Percentiles rank a stretch among this genome's conserved stretches.
Conservation (phyloP, 1,139 yeast genomes). For the Hyphopichia burtonii region DNA sequence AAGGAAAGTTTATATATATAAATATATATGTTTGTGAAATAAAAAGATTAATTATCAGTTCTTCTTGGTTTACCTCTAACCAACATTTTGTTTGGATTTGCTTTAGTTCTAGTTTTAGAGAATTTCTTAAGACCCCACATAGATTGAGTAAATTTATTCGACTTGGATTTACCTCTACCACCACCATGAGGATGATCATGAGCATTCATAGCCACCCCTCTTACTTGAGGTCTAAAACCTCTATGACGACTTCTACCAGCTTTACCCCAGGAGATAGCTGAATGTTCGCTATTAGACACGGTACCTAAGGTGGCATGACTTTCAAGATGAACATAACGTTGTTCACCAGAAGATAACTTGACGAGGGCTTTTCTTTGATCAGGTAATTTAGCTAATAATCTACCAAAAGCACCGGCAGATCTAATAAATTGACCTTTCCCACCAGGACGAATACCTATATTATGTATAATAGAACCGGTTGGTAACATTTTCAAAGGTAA, state of each 20-base stretch:
- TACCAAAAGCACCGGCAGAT: slow-evolving; percentile 93
- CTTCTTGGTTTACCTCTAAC: slow-evolving; percentile 79
- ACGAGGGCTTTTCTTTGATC: slow-evolving; percentile 73
- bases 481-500: slow-evolving; percentile 91
- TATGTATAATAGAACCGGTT: slow-evolving; percentile 86
- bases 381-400: slow-evolving; percentile 77
- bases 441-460: slow-evolving; percentile 68
- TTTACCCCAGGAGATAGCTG: slow-evolving; percentile 87
- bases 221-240: slow-evolving; percentile 91
- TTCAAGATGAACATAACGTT: slow-evolving; percentile 79
- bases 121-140: slow-evolving; percentile 98
- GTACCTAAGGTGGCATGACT: slow-evolving; percentile 95
- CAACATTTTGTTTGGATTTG: slow-evolving; percentile 76
- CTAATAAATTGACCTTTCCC: slow-evolving; percentile 94
- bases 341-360: slow-evolving; percentile 88
- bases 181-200: slow-evolving; percentile 99
- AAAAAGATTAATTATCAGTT: slow-evolving; percentile 10
- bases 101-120: slow-evolving; percentile 91
- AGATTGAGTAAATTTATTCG: slow-evolving; percentile 89
- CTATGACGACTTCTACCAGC: slow-evolving; percentile 94
- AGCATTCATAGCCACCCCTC: slow-evolving; percentile 99
- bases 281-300: slow-evolving; percentile 94
- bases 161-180: slow-evolving; percentile 99
- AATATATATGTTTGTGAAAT: background rate
- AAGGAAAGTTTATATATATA: background rate